These are phyloP conservation scores for Exsudoporus floridanus DNA, from an alignment of 1,284 basidiomycete species.

Conservation along the genomic window DNA sequence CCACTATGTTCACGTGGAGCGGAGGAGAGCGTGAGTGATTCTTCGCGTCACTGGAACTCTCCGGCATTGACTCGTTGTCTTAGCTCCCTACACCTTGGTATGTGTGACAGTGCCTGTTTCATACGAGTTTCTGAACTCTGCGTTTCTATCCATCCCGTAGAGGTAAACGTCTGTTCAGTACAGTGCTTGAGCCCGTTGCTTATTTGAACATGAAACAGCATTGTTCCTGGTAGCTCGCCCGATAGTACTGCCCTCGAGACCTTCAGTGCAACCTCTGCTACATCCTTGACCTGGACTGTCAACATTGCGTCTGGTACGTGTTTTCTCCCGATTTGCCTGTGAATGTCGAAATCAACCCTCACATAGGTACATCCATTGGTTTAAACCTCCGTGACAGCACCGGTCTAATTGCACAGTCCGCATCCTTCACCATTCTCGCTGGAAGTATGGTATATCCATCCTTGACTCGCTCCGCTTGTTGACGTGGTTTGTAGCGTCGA, in stretches of 20 bases:
- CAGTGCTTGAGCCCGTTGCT: neutral
- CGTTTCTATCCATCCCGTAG: slow-evolving; percentile 15
- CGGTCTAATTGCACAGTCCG: slow-evolving; percentile 48
- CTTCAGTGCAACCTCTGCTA: slow-evolving; percentile 38
- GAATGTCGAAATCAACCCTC: neutral
- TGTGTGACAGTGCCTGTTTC: slow-evolving; percentile 26
- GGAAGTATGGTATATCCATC: slow-evolving; percentile 42
- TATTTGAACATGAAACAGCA: slow-evolving; percentile 30
- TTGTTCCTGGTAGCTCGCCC: slow-evolving; percentile 43
- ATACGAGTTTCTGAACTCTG: neutral
- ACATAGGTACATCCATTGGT: slow-evolving; percentile 47
- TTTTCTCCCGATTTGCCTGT: neutral
- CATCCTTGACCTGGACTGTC: slow-evolving; percentile 47
- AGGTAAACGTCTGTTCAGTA: slow-evolving; percentile 13
- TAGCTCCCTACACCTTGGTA: slow-evolving; percentile 56
- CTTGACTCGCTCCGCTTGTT: neutral
- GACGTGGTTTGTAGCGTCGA: slow-evolving; percentile 29
- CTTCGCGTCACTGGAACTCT: neutral
- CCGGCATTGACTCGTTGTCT: slow-evolving; percentile 1
- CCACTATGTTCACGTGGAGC: slow-evolving; percentile 46
- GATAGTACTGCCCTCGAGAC: slow-evolving; percentile 39
- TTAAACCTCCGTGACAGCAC: slow-evolving; percentile 53
- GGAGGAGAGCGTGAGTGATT: slow-evolving; percentile 50
- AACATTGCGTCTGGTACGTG: slow-evolving; percentile 32
- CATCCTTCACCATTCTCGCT: slow-evolving; percentile 46